Percentiles rank a stretch among this genome's conserved stretches.
phyloP scores from a whole-genome alignment of 768 basidiomycete species.

The Tricholoma saponaceum region DNA sequence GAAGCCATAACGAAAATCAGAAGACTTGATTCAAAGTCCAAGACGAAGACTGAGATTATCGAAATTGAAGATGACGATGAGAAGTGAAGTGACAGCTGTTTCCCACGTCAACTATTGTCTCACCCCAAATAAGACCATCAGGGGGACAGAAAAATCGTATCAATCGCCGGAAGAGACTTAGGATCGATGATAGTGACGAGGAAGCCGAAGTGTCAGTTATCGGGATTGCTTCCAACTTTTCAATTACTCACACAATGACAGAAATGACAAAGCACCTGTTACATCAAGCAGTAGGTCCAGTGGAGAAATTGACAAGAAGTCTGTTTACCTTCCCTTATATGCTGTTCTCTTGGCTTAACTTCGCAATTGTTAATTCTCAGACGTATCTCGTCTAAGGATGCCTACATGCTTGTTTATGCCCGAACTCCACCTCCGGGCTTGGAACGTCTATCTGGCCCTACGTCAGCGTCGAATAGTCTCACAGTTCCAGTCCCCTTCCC shows the following conservation, averaged over 20 bases:
- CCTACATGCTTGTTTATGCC: slow-evolving; percentile 93
- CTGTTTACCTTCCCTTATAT: neutral
- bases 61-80: slow-evolving; percentile 22
- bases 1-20: slow-evolving; percentile 71
- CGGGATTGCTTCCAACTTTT: neutral
- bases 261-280: neutral
- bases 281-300: neutral
- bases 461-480: neutral
- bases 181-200: slow-evolving; percentile 59
- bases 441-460: neutral
- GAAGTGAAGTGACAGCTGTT: slow-evolving; percentile 10
- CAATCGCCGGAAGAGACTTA: slow-evolving; percentile 45
- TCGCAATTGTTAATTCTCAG: slow-evolving; percentile 20
- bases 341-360: neutral
- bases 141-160: slow-evolving; percentile 31
- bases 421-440: slow-evolving; percentile 28
- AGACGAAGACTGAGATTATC: slow-evolving; percentile 23
- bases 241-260: neutral
- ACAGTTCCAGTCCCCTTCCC: slow-evolving; percentile 26
- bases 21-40: slow-evolving; percentile 42
- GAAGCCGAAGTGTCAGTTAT: slow-evolving; percentile 22
- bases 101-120: slow-evolving; percentile 1
- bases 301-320: neutral
- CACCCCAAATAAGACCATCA: slow-evolving; percentile 13
- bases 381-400: slow-evolving; percentile 73